Base-by-base conservation (phyloP, 176 grass and related monocot species). In the Oryza brachyantha region DNA sequence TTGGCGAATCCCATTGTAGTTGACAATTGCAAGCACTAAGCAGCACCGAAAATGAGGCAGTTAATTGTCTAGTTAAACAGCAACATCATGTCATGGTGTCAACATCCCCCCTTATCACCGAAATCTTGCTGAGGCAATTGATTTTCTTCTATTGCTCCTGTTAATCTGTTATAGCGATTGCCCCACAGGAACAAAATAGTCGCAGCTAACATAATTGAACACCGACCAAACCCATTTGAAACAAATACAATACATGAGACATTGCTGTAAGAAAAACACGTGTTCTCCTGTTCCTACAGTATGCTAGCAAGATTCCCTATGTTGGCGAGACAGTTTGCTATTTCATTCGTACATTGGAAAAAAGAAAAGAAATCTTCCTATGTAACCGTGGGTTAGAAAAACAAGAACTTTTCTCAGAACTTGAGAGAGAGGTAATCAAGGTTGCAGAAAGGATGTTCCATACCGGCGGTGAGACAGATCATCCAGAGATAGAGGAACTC, bases 401-500 rank as follows among this genome's bases (percentile, higher is more conserved):
- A 2, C 24, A 75, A 75, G 57, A 25, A 12, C 32, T 59, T 27
- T 1, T 5, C 10, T 10, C n/a, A 42, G 11, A 42, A n/a, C n/a
- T n/a, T n/a, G n/a, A 10, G 31, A 35, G 10, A 24, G 4, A 8
- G 29, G 10, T 22, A 50, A 5, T 54, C 48, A 25, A 57, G n/a
- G 13, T 41, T 76, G 25, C 35, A 42, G 10, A 16, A 27, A 21
- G 7, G 9, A 17, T 41, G 3, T n/a, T 39, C 13, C 26, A 34
- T 87, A 87, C 84, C 75, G 8, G 70, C 61, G 21, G 78, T 80
- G 78, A 91, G 75, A 16, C 42, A 87, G 54, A 84, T 52, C 42
- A 80, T 17, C 84, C 88, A 91, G 82, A 91, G 35, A 27, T 79
- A 84, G 24, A 91, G 64, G 70, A 91, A 88, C 64, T 91, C 82